Conservation (phyloP, 352 stramenopile genomes). For the Globisporangium spinosum region DNA sequence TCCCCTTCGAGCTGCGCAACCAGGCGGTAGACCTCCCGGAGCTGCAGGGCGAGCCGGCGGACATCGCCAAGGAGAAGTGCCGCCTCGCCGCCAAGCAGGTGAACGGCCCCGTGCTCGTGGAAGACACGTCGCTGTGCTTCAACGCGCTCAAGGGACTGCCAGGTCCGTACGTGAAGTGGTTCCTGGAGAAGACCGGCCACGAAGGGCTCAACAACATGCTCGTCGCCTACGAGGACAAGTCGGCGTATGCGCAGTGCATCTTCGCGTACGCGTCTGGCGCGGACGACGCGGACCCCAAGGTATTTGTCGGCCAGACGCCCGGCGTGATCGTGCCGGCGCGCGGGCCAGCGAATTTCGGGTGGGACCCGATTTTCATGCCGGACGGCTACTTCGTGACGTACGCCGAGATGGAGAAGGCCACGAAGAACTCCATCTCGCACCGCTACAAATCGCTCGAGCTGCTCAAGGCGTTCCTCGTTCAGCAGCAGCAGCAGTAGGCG, state of each 20-base stretch:
- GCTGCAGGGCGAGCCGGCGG: constrained; percentile 94
- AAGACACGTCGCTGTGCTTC: constrained; percentile 97
- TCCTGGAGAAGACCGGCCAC: constrained; percentile 94
- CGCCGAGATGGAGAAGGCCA: constrained; percentile 88
- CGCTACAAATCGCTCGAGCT: constrained; percentile 80
- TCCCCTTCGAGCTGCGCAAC: constrained; percentile 92
- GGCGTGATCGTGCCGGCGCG: constrained; percentile 92
- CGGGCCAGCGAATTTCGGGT: constrained; percentile 85
- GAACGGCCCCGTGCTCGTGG: constrained; percentile 90
- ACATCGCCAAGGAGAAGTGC: constrained; percentile 96
- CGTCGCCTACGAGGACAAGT: constrained; percentile 92
- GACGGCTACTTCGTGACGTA: constrained; percentile 83
- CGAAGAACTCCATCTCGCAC: constrained; percentile 91
- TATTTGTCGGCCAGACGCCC: constrained; percentile 92
- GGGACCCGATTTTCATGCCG: constrained; percentile 90
- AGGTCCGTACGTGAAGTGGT: constrained; percentile 98
- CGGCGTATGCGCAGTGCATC: constrained; percentile 95
- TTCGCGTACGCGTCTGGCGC: constrained; percentile 87
- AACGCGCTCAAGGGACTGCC: constrained; percentile 93
- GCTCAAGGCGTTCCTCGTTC: constrained; percentile 40
- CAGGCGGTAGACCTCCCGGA: constrained; percentile 95
- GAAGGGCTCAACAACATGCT: constrained; percentile 94
- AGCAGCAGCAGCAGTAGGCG: constrained; percentile 3
- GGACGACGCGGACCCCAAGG: constrained; percentile 70
- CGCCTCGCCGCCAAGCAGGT: constrained; percentile 83